Conservation (phyloP, 805 yeast genomes). For the Spathaspora hagerdaliae region DNA sequence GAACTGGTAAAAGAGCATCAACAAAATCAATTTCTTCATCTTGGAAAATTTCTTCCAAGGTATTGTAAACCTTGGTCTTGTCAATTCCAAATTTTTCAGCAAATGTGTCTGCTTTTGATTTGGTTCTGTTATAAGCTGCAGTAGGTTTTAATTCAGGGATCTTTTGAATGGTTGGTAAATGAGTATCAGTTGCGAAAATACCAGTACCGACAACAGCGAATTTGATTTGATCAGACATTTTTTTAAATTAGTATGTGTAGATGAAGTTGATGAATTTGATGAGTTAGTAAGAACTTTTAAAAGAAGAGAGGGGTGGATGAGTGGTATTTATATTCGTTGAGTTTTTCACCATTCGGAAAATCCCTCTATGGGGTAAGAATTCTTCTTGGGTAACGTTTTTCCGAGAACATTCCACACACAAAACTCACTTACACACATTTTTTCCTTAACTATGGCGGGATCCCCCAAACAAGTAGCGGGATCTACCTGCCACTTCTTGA, state of each 20-base stretch:
- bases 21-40: conserved; percentile 70
- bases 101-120: conserved; percentile 75
- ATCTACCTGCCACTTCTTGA: too few species aligned
- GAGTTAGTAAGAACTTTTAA: not conserved
- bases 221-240: conserved; percentile 28
- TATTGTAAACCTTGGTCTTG: conserved; percentile 49
- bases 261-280: not conserved
- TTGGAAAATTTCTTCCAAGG: conserved; percentile 59
- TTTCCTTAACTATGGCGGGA: too few species aligned
- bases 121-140: conserved; percentile 82
- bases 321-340: not conserved
- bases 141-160: conserved; percentile 50
- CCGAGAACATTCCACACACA: too few species aligned
- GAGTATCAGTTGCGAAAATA: conserved; percentile 82
- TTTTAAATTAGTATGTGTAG: not conserved
- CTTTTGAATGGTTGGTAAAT: conserved; percentile 67
- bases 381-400: too few species aligned
- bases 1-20: conserved; percentile 85
- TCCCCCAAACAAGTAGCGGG: too few species aligned
- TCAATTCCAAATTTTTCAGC: conserved; percentile 59
- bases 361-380: not conserved
- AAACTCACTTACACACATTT: too few species aligned
- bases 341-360: not conserved
- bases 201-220: conserved; percentile 78
- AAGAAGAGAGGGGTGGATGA: not conserved